Percentiles rank a stretch among this genome's conserved stretches.
phyloP scores from a whole-genome alignment of 257 asterid genomes.

The Apocynum venetum region DNA sequence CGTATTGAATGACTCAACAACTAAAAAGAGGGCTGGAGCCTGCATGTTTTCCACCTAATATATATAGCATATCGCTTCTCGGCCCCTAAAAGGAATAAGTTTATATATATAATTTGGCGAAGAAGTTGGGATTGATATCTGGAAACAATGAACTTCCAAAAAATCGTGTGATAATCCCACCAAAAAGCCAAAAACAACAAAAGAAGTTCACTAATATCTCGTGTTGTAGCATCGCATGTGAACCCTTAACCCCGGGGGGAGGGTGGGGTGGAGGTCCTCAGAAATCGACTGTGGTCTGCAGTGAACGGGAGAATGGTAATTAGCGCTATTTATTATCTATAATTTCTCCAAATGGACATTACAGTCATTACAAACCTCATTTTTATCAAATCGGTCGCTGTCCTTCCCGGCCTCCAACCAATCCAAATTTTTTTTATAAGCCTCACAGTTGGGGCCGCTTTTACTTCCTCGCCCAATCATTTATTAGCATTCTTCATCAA shows the following conservation, averaged over 20 bases:
- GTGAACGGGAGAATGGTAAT: neutral
- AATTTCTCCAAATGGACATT: neutral
- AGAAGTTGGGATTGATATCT: neutral
- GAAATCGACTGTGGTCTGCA: no score
- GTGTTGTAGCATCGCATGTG: constrained; percentile 45
- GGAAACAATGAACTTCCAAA: neutral
- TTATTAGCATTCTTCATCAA: neutral
- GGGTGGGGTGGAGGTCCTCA: no score
- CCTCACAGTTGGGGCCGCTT: neutral
- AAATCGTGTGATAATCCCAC: constrained; percentile 15
- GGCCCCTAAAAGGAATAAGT: no score
- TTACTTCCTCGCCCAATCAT: neutral
- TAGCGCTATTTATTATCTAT: no score
- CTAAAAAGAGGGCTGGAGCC: no score
- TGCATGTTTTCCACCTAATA: no score
- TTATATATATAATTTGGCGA: no score
- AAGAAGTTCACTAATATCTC: constrained; percentile 36
- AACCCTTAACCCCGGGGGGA: neutral
- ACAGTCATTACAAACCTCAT: neutral
- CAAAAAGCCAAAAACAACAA: constrained; percentile 18
- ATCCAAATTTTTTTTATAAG: no score
- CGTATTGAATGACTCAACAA: no score
- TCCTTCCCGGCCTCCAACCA: neutral
- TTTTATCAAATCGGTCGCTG: constrained; percentile 1
- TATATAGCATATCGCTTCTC: no score